A percentile compares a stretch with the other conserved stretches of the same genome.
Evolutionary conservation across 495 filamentous ascomycete species (phyloP).

Genomic region (Podospora anserina): DNA sequence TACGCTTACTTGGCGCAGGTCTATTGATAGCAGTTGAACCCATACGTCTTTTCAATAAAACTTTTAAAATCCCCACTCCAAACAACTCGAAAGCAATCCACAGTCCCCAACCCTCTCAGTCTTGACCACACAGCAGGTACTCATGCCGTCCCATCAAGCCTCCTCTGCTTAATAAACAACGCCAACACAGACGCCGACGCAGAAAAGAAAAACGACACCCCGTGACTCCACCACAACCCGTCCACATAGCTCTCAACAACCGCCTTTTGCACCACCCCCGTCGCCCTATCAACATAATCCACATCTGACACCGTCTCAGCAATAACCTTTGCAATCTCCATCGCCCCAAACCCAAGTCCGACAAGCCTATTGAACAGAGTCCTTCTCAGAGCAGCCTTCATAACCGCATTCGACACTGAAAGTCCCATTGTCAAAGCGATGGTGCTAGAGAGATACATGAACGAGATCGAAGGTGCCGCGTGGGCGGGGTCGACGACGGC

Average conservation of each 20-base stretch:
- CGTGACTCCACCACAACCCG: slow-evolving; percentile 40
- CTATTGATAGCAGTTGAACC: too few species aligned
- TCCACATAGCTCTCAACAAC: slow-evolving; percentile 38
- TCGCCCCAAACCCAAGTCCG: slow-evolving; percentile 23
- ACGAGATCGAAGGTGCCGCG: slow-evolving; percentile 54
- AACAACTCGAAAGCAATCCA: not conserved
- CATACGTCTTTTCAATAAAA: not conserved
- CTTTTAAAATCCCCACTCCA: not conserved
- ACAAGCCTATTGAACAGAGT: slow-evolving; percentile 26
- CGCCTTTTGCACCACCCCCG: slow-evolving; percentile 31
- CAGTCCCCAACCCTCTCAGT: not conserved
- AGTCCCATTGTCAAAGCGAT: slow-evolving; percentile 54
- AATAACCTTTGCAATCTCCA: slow-evolving; percentile 35
- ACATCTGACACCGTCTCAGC: slow-evolving; percentile 43
- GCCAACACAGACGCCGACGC: slow-evolving; percentile 22
- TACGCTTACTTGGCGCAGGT: too few species aligned
- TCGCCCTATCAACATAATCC: slow-evolving; percentile 49
- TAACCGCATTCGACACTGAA: slow-evolving; percentile 47
- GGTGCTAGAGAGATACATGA: slow-evolving; percentile 50
- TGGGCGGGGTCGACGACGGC: slow-evolving; percentile 49
- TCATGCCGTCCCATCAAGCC: slow-evolving; percentile 9
- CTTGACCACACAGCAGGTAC: not conserved
- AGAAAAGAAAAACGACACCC: slow-evolving; percentile 29
- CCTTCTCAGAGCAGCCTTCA: slow-evolving; percentile 30
- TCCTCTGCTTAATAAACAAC: slow-evolving; percentile 27